Evolutionary conservation across 2,329 filamentous ascomycete species (phyloP), one percentile per base, ranked within the genome.

Genomic region (Leptographium galeiforme): DNA sequence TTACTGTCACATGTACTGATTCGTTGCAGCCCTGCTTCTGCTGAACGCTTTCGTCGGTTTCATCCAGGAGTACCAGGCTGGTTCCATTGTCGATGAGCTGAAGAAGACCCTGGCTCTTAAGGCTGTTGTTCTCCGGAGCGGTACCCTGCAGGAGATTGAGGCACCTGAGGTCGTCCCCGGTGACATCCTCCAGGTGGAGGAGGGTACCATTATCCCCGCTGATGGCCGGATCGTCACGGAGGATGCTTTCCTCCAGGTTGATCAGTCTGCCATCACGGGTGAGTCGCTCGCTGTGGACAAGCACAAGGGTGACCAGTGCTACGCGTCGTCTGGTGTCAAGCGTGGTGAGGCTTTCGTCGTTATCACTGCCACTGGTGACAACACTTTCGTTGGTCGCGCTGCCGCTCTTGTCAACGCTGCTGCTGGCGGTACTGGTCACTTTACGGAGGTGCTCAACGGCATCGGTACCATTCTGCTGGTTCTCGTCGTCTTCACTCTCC

Each of bases 211-310:
- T 62, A 87, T 95, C 61, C 87, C 89, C 58, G 89, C 89, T 60
- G 89, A 95, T 69, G 89, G 89, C 61, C 84, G 84, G 60, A 84
- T 95, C 62, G 82, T 93, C 58, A 89, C 87, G 63, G 84, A 90
- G 62, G 82, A 84, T 67, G 85, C 87, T 57, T 89, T 89, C 75
- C 78, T 91, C 57, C 89, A 95, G 72, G 85, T 95, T 59, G 89
- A 95, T 70, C 89, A 95, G 74, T 94, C 89, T 56, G 82, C 87
- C 67, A 89, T 95, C 66, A 95, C 89, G 55, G 89, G 89, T 62
- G 89, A 95, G 72, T 95, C 89, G 59, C 82, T 95, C 56, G 88
- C 89, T 61, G 88, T 93, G 61, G 88, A 94, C 72, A 94, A 93
- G 77, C 84, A 87, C 73, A 79, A 82, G 67, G 80, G 79, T 58